A percentile compares a stretch with the other conserved stretches of the same genome.
Conservation (phyloP, 371 early-diverging fungal genomes). For the Umbelopsis sp. region DNA sequence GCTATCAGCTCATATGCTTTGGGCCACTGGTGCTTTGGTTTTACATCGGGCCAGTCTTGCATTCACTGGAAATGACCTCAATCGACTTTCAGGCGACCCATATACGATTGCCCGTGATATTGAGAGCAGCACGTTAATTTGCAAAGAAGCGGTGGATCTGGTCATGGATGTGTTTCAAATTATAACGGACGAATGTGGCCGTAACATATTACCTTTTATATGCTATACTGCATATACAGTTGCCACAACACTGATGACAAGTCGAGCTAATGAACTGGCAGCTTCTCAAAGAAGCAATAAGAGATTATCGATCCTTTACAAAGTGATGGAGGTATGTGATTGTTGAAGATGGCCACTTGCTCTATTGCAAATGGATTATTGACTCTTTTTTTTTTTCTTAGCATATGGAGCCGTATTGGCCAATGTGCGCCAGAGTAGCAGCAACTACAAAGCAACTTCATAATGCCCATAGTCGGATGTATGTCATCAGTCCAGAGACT, state of each 20-base stretch:
- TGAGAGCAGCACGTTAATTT: conserved; percentile 32
- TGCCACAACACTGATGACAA: conserved; percentile 51
- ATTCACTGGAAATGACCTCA: conserved; percentile 27
- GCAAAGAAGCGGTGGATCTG: conserved; percentile 38
- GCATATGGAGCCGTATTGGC: conserved; percentile 41
- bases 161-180: conserved; percentile 41
- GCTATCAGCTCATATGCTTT: conserved; percentile 45
- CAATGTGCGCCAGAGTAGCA: conserved; percentile 46
- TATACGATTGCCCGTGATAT: neutral
- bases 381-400: neutral
- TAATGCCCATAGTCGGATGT: conserved; percentile 42
- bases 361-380: neutral
- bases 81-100: neutral
- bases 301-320: conserved; percentile 34
- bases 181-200: conserved; percentile 41
- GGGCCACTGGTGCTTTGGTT: conserved; percentile 40
- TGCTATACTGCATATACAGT: conserved; percentile 53
- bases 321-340: conserved; percentile 28
- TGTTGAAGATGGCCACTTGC: neutral
- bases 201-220: conserved; percentile 47
- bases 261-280: conserved; percentile 39
- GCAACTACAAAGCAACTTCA: conserved; percentile 42
- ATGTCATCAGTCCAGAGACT: conserved; percentile 30
- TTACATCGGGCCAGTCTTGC: conserved; percentile 50
- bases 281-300: conserved; percentile 38